phyloP scores from a whole-genome alignment of 2,329 filamentous ascomycete species.

The Pseudopithomyces chartarum region DNA sequence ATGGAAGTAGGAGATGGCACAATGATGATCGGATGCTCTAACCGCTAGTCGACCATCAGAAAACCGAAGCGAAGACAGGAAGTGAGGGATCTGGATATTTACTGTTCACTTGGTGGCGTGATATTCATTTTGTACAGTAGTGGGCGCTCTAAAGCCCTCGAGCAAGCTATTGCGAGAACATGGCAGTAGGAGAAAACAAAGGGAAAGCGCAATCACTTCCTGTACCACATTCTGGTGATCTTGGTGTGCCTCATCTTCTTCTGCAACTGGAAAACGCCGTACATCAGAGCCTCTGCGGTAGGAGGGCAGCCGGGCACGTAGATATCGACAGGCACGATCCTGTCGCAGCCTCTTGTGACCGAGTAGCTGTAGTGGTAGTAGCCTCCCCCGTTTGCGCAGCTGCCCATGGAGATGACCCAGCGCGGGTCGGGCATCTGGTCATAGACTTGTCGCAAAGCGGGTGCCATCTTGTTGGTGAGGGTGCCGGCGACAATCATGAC shows the following conservation, averaged over 20 bases:
- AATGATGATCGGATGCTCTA: too few species aligned
- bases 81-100: background rate
- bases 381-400: slow-evolving; percentile 81
- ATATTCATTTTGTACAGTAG: slow-evolving; percentile 9
- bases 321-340: slow-evolving; percentile 81
- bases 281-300: slow-evolving; percentile 60
- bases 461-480: slow-evolving; percentile 95
- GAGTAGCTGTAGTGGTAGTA: slow-evolving; percentile 89
- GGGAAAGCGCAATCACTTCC: slow-evolving; percentile 46
- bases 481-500: slow-evolving; percentile 96
- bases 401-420: slow-evolving; percentile 87
- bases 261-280: slow-evolving; percentile 75
- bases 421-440: slow-evolving; percentile 94
- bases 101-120: background rate
- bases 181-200: slow-evolving; percentile 15
- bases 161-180: background rate
- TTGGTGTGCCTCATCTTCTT: slow-evolving; percentile 72
- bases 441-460: slow-evolving; percentile 86
- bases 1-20: too few species aligned
- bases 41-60: too few species aligned
- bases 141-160: background rate
- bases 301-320: slow-evolving; percentile 77
- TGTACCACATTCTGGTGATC: slow-evolving; percentile 64
- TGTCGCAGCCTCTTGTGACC: slow-evolving; percentile 76
- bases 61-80: too few species aligned